A percentile compares a stretch with the other conserved stretches of the same genome.
phyloP scores from a whole-genome alignment of 768 basidiomycete genomes.

The Lenzites betulinus region DNA sequence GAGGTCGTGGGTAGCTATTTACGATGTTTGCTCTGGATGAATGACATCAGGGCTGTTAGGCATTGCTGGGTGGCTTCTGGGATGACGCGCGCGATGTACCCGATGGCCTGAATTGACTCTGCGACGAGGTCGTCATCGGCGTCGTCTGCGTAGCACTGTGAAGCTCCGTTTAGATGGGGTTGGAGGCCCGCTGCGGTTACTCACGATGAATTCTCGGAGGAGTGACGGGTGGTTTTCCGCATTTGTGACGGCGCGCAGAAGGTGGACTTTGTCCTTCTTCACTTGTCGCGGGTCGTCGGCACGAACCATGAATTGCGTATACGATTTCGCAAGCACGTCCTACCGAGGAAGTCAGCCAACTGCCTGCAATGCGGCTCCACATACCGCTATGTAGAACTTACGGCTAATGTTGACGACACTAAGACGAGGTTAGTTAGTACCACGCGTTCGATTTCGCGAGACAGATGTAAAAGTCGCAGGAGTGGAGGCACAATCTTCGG shows the following conservation, averaged over 20 bases:
- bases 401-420: conserved; percentile 66
- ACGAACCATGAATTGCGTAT: conserved; percentile 69
- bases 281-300: conserved; percentile 64
- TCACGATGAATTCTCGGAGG: conserved; percentile 82
- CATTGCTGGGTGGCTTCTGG: conserved; percentile 74
- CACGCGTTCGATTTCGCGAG: conserved; percentile 75
- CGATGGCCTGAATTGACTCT: conserved; percentile 77
- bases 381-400: conserved; percentile 39
- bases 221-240: conserved; percentile 69
- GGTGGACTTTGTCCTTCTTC: conserved; percentile 74
- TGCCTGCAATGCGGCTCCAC: background rate
- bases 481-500: conserved; percentile 69
- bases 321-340: conserved; percentile 65
- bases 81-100: conserved; percentile 66
- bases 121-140: conserved; percentile 69
- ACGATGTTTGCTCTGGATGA: conserved; percentile 80
- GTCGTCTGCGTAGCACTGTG: conserved; percentile 84
- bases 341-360: conserved; percentile 29
- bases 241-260: conserved; percentile 68
- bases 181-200: conserved; percentile 23
- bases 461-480: conserved; percentile 66
- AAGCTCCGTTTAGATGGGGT: background rate
- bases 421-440: conserved; percentile 70
- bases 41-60: conserved; percentile 70
- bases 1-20: background rate